Percentiles rank a stretch among this genome's conserved stretches.
These are phyloP conservation scores for Astraeus odoratus DNA, from an alignment of 768 basidiomycete genomes.

Conservation along the genomic window DNA sequence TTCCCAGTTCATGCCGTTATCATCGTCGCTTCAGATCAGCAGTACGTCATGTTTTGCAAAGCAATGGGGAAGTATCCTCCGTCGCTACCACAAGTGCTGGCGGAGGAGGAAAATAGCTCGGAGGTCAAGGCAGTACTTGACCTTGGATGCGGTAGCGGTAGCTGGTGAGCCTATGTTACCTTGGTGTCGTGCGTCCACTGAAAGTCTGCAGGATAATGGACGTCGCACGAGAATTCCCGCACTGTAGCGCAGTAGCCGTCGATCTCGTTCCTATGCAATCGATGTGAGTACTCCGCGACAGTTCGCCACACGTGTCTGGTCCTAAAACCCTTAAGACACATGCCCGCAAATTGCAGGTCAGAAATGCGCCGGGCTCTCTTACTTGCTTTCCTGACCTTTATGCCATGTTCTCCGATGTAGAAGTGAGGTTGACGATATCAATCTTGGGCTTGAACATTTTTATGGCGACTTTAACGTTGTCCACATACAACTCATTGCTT, in stretches of 20 bases:
- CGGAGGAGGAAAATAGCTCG: conserved; percentile 50
- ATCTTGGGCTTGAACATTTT: conserved; percentile 77
- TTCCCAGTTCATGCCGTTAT: conserved; percentile 7
- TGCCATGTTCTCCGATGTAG: conserved; percentile 29
- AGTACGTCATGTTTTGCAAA: conserved; percentile 58
- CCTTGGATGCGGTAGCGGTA: conserved; percentile 75
- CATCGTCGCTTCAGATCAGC: conserved; percentile 43
- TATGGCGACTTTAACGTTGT: conserved; percentile 74
- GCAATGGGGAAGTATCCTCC: conserved; percentile 65
- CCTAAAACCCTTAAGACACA: conserved; percentile 35
- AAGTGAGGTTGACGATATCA: conserved; percentile 81
- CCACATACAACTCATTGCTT: conserved; percentile 62
- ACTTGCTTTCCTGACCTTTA: conserved; percentile 4
- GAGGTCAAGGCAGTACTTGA: conserved; percentile 62
- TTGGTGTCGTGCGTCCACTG: not conserved
- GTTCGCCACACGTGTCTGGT: conserved; percentile 9
- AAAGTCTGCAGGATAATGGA: conserved; percentile 60
- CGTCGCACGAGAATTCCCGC: conserved; percentile 63
- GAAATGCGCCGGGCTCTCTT: conserved; percentile 2
- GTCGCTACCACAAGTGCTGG: conserved; percentile 51
- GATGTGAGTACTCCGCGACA: conserved; percentile 36
- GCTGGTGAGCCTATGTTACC: conserved; percentile 44
- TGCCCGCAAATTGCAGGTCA: conserved; percentile 69
- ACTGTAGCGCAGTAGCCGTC: conserved; percentile 63
- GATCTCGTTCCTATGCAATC: conserved; percentile 79